Base-by-base conservation (phyloP, 2,329 filamentous ascomycete genomes). In the Pseudogymnoascus sp. region DNA sequence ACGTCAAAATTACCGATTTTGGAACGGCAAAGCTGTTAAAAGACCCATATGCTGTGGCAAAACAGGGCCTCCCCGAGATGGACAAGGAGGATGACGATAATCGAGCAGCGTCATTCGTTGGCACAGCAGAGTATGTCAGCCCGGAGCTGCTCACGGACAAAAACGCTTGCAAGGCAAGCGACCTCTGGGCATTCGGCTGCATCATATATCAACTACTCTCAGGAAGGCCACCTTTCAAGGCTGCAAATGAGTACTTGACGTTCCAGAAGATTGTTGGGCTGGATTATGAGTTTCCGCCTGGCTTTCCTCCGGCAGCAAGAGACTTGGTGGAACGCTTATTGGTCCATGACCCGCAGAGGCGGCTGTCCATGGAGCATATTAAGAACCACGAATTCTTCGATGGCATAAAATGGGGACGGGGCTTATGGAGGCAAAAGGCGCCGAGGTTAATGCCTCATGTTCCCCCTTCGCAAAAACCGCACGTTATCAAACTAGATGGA, bases 1-100 rank as follows among this genome's bases (percentile, higher is more conserved):
- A 98, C 71, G 88, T 98, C 77, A 99, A 99, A 75, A 97, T 99
- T 68, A 99, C 95, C 6, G 95, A 99, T 76, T 99, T 99, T 73
- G 95, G 95, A 43, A 99, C 95, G 0, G 95, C 95, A n/a, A 98
- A 97, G 75, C 85, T 99, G 66, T 80, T 99, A 53, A 87, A 88
- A 60, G 81, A 82, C 67, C 82, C 78, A 68, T 78, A 77, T 74
- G 75, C 76, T 71, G 75, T 76, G 12, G 14, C 66, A 61, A 50
- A 63, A 65, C 33, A 63, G 63, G 50, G 65, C 62, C 66, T 67
- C 66, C 64, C 69, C 38, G 59, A 60, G 3, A 41, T 37, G 33
- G n/a, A 59, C 63, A 68, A 66, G 11, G 66, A 68, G n/a, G 77
- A 78, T 28, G 87, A 91, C 50, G 85, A 89, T 61, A 86, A 87